A percentile compares a stretch with the other conserved stretches of the same genome.
Evolutionary conservation across 352 stramenopile genomes (phyloP).

Genomic region (Globisporangium acanthophoron): DNA sequence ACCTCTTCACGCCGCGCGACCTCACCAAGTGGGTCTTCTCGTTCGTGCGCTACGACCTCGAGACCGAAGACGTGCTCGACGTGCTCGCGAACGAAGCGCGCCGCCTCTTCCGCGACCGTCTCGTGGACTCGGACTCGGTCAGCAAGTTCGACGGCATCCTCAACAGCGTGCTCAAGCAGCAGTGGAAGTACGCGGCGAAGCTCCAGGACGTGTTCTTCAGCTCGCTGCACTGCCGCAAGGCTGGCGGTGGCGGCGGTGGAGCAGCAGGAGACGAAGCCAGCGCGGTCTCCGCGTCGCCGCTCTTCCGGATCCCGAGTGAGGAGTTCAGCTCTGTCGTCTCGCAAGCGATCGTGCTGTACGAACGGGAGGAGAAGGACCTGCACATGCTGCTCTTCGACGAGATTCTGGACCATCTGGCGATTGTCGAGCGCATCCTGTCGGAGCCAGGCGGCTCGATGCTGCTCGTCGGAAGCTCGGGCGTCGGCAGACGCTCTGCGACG

Average conservation of each 20-base stretch:
- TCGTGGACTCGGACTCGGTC: conserved; percentile 79
- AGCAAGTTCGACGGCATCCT: conserved; percentile 85
- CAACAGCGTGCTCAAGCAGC: conserved; percentile 75
- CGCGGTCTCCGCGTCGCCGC: conserved; percentile 20
- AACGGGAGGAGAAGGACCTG: conserved; percentile 92
- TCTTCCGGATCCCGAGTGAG: conserved; percentile 59
- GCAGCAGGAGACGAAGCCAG: conserved; percentile 2
- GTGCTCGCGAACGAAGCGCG: conserved; percentile 88
- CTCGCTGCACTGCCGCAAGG: conserved; percentile 54
- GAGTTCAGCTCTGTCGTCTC: conserved; percentile 84
- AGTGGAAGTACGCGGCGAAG: conserved; percentile 76
- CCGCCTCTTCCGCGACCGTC: conserved; percentile 87
- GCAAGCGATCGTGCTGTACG: conserved; percentile 92
- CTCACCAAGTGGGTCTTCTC: conserved; percentile 90
- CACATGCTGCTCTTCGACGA: conserved; percentile 93
- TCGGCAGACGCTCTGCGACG: conserved; percentile 80
- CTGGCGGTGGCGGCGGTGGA: conserved; percentile 12
- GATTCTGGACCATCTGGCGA: conserved; percentile 88
- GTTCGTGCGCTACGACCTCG: conserved; percentile 88
- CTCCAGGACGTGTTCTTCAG: conserved; percentile 86
- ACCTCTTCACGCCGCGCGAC: conserved; percentile 92
- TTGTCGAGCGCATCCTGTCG: conserved; percentile 87
- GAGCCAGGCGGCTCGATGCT: conserved; percentile 85
- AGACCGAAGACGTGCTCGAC: conserved; percentile 85
- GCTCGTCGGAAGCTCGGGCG: conserved; percentile 84